A percentile compares a stretch with the other conserved stretches of the same genome.
Conservation (phyloP, 495 filamentous ascomycete genomes). For the Daldinia childiae region DNA sequence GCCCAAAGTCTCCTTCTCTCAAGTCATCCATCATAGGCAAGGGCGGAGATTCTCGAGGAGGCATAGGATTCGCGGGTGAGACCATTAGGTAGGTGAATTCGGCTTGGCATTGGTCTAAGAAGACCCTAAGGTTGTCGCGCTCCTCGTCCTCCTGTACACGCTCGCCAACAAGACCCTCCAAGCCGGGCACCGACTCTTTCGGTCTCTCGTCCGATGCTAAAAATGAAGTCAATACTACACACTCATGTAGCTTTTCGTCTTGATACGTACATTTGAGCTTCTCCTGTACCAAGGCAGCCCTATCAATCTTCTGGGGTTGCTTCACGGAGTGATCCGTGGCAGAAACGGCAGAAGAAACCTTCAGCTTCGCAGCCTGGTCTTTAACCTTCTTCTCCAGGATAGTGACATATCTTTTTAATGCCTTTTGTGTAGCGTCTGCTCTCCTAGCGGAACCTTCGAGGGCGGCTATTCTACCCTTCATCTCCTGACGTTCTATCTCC, state of each 20-base stretch:
- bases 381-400: slow-evolving; percentile 91
- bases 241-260: neutral
- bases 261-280: slow-evolving; percentile 54
- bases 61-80: slow-evolving; percentile 68
- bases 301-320: slow-evolving; percentile 54
- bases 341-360: slow-evolving; percentile 40
- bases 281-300: slow-evolving; percentile 56
- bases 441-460: slow-evolving; percentile 89
- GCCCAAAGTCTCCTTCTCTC: slow-evolving; percentile 58
- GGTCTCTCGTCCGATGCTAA: slow-evolving; percentile 40
- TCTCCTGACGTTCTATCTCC: slow-evolving; percentile 99
- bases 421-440: slow-evolving; percentile 85
- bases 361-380: slow-evolving; percentile 65
- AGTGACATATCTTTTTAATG: slow-evolving; percentile 84
- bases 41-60: slow-evolving; percentile 64
- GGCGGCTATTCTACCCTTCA: slow-evolving; percentile 97
- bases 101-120: slow-evolving; percentile 69
- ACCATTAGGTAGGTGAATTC: slow-evolving; percentile 74
- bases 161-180: slow-evolving; percentile 40
- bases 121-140: slow-evolving; percentile 65
- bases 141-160: slow-evolving; percentile 59
- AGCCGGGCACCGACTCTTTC: slow-evolving; percentile 40
- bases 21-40: slow-evolving; percentile 59
- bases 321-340: slow-evolving; percentile 49
- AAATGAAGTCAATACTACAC: slow-evolving; percentile 21